Evolutionary conservation across 2,329 filamentous ascomycete species (phyloP).

Genomic region (Aspergillus tamarii): DNA sequence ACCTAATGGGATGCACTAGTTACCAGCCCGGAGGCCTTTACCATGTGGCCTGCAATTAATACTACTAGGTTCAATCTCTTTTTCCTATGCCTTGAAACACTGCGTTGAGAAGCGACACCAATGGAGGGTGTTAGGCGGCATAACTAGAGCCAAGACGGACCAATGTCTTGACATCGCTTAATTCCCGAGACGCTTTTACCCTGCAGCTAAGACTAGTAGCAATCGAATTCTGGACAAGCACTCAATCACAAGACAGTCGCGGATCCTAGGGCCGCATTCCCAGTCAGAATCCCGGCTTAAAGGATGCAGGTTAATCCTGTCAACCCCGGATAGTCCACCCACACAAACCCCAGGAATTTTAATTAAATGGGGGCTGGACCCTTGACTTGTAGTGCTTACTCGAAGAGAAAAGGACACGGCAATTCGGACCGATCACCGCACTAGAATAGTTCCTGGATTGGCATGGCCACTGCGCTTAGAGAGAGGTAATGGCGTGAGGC

Average conservation of each 20-base stretch:
- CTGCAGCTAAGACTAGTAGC: constrained; percentile 1
- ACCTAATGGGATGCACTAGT: neutral
- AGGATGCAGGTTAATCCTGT: neutral
- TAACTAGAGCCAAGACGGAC: neutral
- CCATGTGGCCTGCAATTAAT: neutral
- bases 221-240: neutral
- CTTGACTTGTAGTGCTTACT: neutral
- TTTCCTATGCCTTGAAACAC: neutral
- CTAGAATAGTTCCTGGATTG: neutral
- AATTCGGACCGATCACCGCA: neutral
- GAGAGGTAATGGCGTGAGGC: neutral
- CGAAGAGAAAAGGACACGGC: constrained; percentile 1
- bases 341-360: neutral
- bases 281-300: neutral
- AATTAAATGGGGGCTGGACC: neutral
- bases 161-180: constrained; percentile 2
- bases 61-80: neutral
- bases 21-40: neutral
- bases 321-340: neutral
- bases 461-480: neutral
- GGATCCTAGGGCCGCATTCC: neutral
- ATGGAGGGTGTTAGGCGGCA: neutral
- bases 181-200: neutral
- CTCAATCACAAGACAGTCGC: neutral
- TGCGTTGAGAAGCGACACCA: constrained; percentile 1